Evolutionary conservation across 2,329 filamentous ascomycete genomes (phyloP).

Genomic region (Torrubiellomyces zombiae): DNA sequence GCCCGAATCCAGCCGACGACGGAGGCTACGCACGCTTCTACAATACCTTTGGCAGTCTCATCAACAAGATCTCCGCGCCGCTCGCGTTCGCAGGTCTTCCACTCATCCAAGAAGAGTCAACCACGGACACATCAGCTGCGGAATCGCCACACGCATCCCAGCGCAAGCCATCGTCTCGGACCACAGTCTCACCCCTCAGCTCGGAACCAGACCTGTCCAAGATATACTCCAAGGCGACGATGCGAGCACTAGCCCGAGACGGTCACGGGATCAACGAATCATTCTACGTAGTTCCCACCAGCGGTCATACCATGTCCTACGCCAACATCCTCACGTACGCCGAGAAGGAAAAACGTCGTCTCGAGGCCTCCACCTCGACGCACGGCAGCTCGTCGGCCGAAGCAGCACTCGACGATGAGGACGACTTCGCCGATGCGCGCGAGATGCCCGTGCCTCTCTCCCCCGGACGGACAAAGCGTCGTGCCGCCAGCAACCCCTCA

Average conservation of each 20-base stretch:
- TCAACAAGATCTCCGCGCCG: constrained; percentile 77
- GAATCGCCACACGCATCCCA: constrained; percentile 21
- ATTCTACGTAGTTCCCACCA: constrained; percentile 89
- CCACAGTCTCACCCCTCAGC: constrained; percentile 4
- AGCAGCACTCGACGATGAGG: constrained; percentile 45
- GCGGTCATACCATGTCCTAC: constrained; percentile 83
- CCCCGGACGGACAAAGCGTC: constrained; percentile 23
- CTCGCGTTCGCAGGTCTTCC: constrained; percentile 87
- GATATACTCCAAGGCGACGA: constrained; percentile 71
- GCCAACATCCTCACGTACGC: constrained; percentile 68
- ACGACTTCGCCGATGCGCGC: constrained; percentile 79
- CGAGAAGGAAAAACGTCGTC: constrained; percentile 47
- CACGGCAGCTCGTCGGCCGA: constrained; percentile 32
- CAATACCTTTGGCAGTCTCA: constrained; percentile 73
- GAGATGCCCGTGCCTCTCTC: constrained; percentile 41
- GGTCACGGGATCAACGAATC: constrained; percentile 51
- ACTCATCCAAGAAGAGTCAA: constrained; percentile 39
- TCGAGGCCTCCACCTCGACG: constrained; percentile 37
- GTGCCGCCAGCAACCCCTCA: constrained; percentile 19
- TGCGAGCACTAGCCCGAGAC: constrained; percentile 60
- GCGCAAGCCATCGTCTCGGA: constrained; percentile 13
- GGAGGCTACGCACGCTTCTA: constrained; percentile 87
- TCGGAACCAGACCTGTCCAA: constrained; percentile 62
- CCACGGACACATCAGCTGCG: constrained; percentile 3
- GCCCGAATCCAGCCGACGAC: constrained; percentile 28